phyloP scores from a whole-genome alignment of 768 basidiomycete genomes.

The Candolleomyces aberdarensis region DNA sequence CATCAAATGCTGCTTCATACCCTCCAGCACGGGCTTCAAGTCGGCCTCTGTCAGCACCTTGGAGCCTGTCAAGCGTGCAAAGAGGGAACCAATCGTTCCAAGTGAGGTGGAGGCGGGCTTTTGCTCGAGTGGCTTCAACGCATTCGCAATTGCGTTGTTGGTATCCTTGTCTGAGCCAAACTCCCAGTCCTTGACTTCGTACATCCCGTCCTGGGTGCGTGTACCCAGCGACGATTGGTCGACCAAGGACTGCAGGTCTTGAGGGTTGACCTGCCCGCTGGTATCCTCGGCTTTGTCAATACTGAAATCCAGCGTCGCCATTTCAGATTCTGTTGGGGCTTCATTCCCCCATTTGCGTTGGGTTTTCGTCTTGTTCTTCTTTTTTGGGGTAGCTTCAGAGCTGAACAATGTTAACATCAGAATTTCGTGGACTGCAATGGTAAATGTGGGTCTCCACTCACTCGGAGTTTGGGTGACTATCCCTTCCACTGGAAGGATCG shows the following conservation, averaged over 20 bases:
- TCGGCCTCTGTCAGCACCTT: slow-evolving; percentile 82
- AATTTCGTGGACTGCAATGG: slow-evolving; percentile 2
- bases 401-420: slow-evolving; percentile 24
- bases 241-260: slow-evolving; percentile 60
- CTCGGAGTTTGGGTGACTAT: slow-evolving; percentile 70
- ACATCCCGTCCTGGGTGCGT: slow-evolving; percentile 65
- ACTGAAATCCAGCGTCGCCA: slow-evolving; percentile 92
- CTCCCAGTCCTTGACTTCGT: slow-evolving; percentile 78
- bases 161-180: slow-evolving; percentile 48
- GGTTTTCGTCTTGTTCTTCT: slow-evolving; percentile 62
- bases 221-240: slow-evolving; percentile 76
- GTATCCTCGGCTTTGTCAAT: slow-evolving; percentile 45
- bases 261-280: slow-evolving; percentile 27
- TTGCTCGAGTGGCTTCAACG: slow-evolving; percentile 43
- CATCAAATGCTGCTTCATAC: slow-evolving; percentile 98
- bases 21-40: slow-evolving; percentile 81
- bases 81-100: slow-evolving; percentile 72
- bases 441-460: slow-evolving; percentile 32
- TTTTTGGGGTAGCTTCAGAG: slow-evolving; percentile 61
- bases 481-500: slow-evolving; percentile 50
- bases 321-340: slow-evolving; percentile 77
- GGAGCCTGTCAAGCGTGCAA: slow-evolving; percentile 81
- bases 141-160: slow-evolving; percentile 55
- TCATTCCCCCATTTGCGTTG: slow-evolving; percentile 94
- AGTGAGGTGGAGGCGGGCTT: slow-evolving; percentile 43